Conservation (phyloP, 805 yeast species). For the Yamadazyma takamatsuzukensis region DNA sequence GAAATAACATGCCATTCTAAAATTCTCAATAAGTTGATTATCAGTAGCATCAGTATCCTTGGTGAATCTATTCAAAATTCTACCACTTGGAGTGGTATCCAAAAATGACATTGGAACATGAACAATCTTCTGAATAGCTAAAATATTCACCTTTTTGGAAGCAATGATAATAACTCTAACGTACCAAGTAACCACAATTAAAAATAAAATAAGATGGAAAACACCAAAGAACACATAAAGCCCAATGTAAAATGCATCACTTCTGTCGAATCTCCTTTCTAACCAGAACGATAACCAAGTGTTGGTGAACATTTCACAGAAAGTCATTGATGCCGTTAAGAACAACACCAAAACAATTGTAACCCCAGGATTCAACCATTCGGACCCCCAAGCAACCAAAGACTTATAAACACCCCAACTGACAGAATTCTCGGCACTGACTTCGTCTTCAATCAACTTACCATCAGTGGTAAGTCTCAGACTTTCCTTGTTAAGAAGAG, state of each 20-base stretch:
- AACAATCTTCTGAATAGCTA: conserved; percentile 56
- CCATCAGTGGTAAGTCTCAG: conserved; percentile 20
- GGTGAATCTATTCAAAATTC: conserved; percentile 81
- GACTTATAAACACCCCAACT: conserved; percentile 32
- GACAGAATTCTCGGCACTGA: conserved; percentile 31
- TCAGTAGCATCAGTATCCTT: conserved; percentile 84
- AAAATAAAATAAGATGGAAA: conserved; percentile 41
- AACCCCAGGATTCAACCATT: conserved; percentile 21
- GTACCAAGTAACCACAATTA: conserved; percentile 41
- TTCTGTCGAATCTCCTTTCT: conserved; percentile 44
- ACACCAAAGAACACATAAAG: conserved; percentile 60
- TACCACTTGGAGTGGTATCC: conserved; percentile 84
- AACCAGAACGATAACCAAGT: conserved; percentile 87
- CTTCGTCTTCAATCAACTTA: conserved; percentile 33
- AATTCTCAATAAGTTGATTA: conserved; percentile 68
- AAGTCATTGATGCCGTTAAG: conserved; percentile 32
- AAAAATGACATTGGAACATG: conserved; percentile 78
- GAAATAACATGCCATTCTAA: conserved; percentile 56
- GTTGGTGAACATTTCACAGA: conserved; percentile 55
- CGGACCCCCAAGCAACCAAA: conserved; percentile 33
- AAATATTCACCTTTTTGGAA: conserved; percentile 52
- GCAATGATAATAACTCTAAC: conserved; percentile 48
- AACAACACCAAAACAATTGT: neutral
- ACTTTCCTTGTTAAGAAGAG: no score
- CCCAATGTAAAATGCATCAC: conserved; percentile 66